Evolutionary conservation across 2,329 filamentous ascomycete genomes (phyloP), one percentile per base, ranked within the genome.

Genomic region (Sarocladium brachiariae): DNA sequence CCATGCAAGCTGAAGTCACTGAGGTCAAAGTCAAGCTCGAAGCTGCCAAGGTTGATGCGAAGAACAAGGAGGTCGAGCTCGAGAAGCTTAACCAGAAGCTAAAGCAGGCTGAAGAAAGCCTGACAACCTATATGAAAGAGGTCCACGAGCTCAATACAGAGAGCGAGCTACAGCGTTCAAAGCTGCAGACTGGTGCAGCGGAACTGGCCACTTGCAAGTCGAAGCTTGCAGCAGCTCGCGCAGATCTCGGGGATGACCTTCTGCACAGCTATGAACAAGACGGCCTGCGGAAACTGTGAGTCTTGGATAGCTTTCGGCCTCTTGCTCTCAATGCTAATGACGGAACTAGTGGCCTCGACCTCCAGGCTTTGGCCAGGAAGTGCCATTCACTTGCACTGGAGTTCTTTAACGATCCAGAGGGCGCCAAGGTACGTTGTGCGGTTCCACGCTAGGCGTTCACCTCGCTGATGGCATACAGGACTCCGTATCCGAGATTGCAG

Each of bases 11-110:
- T 54, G 71, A 75, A 25, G 63, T 70, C 18, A 54, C 52, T 1
- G 70, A 73, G 48, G 72, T 73, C 33, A 71, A 66, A 51, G 67
- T 71, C 47, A 56, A 56, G 14, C 52, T 63, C 0, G 51, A 54
- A 50, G 68, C 73, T 56, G 65, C 77, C 4, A 67, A 71, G 52
- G 67, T 69, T 30, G 67, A 75, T 34, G 72, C 72, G 50, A 74
- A 73, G 47, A 49, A 50, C n/a, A 59, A 54, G 35, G 33, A 54
- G 10, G 70, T 73, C 39, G 72, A 74, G 41, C 71, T 72, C 27
- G 71, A 72, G 53, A 73, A 73, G 52, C 48, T 63, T 43, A 58
- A 53, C 45, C 49, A 54, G 49, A 52, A 34, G 5, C 23, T 63
- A 41, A 45, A 55, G 7, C 47, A 54, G 2, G 50, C 55, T 0